Evolutionary conservation across 1,284 basidiomycete genomes (phyloP), one percentile per base, ranked within the genome.

Genomic region (Cystobasidium slooffiae): DNA sequence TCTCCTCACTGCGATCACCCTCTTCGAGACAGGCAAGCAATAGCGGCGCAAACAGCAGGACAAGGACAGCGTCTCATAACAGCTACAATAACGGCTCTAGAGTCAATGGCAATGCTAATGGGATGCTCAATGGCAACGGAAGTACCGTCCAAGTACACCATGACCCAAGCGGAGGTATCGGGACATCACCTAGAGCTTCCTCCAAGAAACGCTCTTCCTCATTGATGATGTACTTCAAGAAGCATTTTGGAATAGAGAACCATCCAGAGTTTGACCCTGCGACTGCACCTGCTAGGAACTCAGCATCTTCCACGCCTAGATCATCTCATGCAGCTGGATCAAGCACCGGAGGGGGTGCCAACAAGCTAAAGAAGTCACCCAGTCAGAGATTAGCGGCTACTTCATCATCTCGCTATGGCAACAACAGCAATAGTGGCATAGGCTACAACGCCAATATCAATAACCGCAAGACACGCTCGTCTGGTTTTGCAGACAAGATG

Each of bases 401-500:
- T 20, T 56, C 55, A 46, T 56, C 67, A 31, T 31, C 31, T 31
- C 31, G 31, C 31, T 31, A 31, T 31, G 18, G 51, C 37, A 37
- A 8, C 65, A 65, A 22, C 43, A 47, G 37, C 16, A 44, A 51
- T 44, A 37, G 5, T 22, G 16, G 6, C 9, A n/a, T 31, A 37
- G 46, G 43, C 47, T 31, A 24, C 2, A 49, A 53, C 20, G 44
- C 39, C 37, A 62, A 61, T 18, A 10, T 3, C 39, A 14, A 52
- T 0, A 18, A 53, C 51, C 31, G 52, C 14, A 73, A 73, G 63
- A 65, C 62, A 56, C 18, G 70, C 6, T 62, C 56, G 3, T 64
- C 56, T 16, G 62, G 5, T 39, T 73, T 73, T 58, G 62, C 63
- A 16, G 63, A 65, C 12, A 73, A 73, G 62, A 73, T 73, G 70